phyloP scores from a whole-genome alignment of 1,284 basidiomycete species.

The Uromyces viciae-fabae region DNA sequence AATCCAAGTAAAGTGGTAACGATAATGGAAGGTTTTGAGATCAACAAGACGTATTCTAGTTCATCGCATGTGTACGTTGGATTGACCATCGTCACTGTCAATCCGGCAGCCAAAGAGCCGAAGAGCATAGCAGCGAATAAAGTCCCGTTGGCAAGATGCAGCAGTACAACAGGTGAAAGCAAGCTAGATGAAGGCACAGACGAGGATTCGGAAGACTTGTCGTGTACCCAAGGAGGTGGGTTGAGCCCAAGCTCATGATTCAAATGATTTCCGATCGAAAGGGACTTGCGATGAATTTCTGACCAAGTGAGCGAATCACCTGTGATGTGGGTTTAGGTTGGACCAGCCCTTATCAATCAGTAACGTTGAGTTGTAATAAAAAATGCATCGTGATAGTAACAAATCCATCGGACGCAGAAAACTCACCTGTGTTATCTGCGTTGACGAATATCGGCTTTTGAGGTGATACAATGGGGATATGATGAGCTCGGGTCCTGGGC shows the following conservation, averaged over 20 bases:
- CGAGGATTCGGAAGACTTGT: neutral
- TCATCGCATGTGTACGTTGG: slow-evolving; percentile 55
- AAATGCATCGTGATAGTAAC: neutral
- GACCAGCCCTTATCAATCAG: neutral
- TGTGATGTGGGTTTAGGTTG: neutral
- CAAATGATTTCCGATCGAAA: neutral
- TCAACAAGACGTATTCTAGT: slow-evolving; percentile 54
- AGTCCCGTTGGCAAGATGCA: slow-evolving; percentile 56
- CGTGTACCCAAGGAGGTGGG: neutral
- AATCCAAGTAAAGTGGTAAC: slow-evolving; percentile 52
- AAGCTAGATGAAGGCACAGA: neutral
- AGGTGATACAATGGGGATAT: slow-evolving; percentile 8
- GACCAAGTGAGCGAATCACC: slow-evolving; percentile 8
- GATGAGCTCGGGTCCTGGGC: neutral
- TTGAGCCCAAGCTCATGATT: slow-evolving; percentile 2
- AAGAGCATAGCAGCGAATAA: slow-evolving; percentile 54
- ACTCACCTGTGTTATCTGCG: neutral
- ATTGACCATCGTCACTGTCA: slow-evolving; percentile 54
- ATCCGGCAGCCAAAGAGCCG: slow-evolving; percentile 50
- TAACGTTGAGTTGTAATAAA: neutral
- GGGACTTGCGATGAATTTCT: neutral
- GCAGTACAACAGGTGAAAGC: slow-evolving; percentile 52
- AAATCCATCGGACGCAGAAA: neutral
- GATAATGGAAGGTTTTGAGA: slow-evolving; percentile 54
- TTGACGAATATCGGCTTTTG: slow-evolving; percentile 13